These are phyloP conservation scores for Cardiospermum halicacabum DNA, from an alignment of 345 rosid genomes.

Conservation along the genomic window DNA sequence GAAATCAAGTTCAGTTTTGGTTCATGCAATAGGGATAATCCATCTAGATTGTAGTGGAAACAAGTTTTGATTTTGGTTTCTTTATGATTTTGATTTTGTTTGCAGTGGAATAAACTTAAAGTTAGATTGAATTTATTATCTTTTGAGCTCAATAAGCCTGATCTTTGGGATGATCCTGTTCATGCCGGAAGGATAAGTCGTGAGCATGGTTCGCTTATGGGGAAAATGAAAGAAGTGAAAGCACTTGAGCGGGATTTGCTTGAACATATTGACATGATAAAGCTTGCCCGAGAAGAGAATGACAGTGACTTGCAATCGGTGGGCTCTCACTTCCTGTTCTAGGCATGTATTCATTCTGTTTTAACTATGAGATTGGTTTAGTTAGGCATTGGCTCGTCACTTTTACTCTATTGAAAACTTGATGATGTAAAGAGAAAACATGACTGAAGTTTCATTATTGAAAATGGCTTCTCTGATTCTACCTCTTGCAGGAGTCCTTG, in stretches of 20 bases:
- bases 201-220: conserved; percentile 74
- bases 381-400: neutral
- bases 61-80: conserved; percentile 1
- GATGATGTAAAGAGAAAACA: neutral
- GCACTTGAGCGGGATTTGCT: conserved; percentile 74
- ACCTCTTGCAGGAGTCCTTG: conserved; percentile 54
- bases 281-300: conserved; percentile 84
- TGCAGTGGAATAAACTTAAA: conserved; percentile 76
- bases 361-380: conserved; percentile 2
- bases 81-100: neutral
- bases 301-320: conserved; percentile 91
- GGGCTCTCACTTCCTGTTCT: conserved; percentile 58
- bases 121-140: conserved; percentile 64
- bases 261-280: conserved; percentile 93
- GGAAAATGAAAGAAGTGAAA: conserved; percentile 70
- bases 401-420: neutral
- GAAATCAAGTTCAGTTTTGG: neutral
- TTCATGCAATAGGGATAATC: neutral
- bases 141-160: conserved; percentile 57
- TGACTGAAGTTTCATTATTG: neutral
- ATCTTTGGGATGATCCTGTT: conserved; percentile 85
- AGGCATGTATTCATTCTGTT: conserved; percentile 56
- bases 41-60: neutral
- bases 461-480: conserved; percentile 1
- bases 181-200: conserved; percentile 87